A percentile compares a stretch with the other conserved stretches of the same genome.
phyloP scores from a whole-genome alignment of 2,329 filamentous ascomycete genomes.

The Colletotrichum camelliae region DNA sequence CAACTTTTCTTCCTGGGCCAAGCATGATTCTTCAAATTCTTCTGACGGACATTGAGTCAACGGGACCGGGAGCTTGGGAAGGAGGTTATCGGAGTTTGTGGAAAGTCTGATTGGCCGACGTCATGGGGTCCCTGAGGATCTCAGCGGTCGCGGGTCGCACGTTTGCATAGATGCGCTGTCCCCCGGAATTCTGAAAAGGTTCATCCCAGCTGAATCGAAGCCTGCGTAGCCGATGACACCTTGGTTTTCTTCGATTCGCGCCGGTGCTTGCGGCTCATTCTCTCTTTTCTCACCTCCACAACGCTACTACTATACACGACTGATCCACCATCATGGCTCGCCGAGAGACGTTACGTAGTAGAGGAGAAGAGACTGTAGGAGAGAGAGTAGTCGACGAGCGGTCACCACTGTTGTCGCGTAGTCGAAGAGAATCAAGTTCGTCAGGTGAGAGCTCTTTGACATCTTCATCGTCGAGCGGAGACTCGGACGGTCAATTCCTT shows the following conservation, averaged over 20 bases:
- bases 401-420: conserved; percentile 1
- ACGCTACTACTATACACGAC: background rate
- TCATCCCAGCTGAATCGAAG: background rate
- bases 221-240: conserved; percentile 7
- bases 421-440: conserved; percentile 11
- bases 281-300: background rate
- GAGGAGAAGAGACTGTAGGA: background rate
- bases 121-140: background rate
- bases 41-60: background rate
- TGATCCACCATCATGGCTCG: background rate
- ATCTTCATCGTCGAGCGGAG: conserved; percentile 11
- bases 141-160: background rate
- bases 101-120: background rate
- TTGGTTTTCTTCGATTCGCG: background rate
- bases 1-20: background rate
- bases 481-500: conserved; percentile 11
- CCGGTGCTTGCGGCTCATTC: background rate
- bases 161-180: background rate
- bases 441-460: conserved; percentile 18
- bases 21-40: background rate
- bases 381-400: background rate
- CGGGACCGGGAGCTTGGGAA: background rate
- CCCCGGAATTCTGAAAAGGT: background rate
- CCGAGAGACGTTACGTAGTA: background rate
- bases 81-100: background rate